Conservation (phyloP, 1,284 basidiomycete genomes). For the Ustilago vetiveriae region DNA sequence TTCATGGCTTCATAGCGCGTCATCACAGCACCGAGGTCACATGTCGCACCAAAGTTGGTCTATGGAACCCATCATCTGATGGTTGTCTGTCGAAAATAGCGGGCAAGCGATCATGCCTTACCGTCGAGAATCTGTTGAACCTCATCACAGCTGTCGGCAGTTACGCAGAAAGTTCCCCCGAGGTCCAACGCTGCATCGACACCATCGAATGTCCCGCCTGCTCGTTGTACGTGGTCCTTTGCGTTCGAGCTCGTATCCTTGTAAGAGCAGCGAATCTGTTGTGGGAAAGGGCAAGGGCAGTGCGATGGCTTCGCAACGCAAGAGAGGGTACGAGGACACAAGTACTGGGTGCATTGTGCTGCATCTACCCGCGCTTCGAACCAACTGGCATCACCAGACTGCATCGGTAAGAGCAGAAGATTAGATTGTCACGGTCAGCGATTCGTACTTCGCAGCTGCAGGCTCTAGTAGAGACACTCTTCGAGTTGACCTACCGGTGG, state of each 20-base stretch:
- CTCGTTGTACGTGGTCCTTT: conserved; percentile 11
- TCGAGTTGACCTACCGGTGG: conserved; percentile 47
- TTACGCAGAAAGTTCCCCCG: conserved; percentile 52
- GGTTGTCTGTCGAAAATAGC: no score
- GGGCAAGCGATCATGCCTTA: conserved; percentile 30
- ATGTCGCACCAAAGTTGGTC: no score
- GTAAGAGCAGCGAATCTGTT: conserved; percentile 55
- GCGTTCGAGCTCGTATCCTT: conserved; percentile 36
- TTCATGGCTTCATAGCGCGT: no score
- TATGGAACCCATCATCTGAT: no score
- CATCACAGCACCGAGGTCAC: no score
- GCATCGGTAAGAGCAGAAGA: not conserved
- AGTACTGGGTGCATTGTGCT: conserved; percentile 53
- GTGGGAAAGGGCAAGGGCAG: conserved; percentile 61
- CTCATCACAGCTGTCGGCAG: conserved; percentile 49
- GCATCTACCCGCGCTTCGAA: conserved; percentile 58
- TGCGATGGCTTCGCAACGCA: conserved; percentile 59
- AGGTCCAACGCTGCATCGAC: conserved; percentile 44
- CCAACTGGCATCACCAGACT: conserved; percentile 57
- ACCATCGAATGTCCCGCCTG: conserved; percentile 39
- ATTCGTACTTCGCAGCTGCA: not conserved
- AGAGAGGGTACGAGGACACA: conserved; percentile 60
- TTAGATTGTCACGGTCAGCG: not conserved
- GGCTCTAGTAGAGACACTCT: not conserved
- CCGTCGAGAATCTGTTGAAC: conserved; percentile 21